phyloP scores from a whole-genome alignment of 2,329 filamentous ascomycete species.

The Neocucurbitaria cava region DNA sequence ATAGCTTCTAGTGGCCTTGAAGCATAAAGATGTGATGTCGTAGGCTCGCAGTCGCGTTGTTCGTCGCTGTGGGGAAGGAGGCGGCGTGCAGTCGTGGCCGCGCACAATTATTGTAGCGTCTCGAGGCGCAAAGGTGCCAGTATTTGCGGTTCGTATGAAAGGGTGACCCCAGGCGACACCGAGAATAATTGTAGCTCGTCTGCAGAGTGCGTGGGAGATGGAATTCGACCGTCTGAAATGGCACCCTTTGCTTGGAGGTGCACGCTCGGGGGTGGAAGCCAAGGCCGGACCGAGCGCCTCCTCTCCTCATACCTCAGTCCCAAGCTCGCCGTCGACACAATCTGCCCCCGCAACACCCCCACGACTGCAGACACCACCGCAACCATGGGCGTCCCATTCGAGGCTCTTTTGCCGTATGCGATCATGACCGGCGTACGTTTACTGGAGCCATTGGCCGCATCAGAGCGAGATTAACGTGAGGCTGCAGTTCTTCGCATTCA shows the following conservation, averaged over 20 bases:
- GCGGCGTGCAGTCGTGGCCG: conserved; percentile 24
- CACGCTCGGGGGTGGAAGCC: conserved; percentile 13
- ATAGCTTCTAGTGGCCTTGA: background rate
- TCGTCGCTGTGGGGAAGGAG: conserved; percentile 30
- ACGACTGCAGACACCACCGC: conserved; percentile 33
- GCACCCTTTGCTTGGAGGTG: conserved; percentile 30
- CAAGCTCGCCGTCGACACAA: conserved; percentile 14
- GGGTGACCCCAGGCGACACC: conserved; percentile 43
- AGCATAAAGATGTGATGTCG: conserved; percentile 18
- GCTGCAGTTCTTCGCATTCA: conserved; percentile 66
- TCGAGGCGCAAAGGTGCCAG: conserved; percentile 18
- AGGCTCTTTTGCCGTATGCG: conserved; percentile 69
- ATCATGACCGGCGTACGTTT: conserved; percentile 66
- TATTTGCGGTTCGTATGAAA: conserved; percentile 45
- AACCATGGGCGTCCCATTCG: conserved; percentile 71
- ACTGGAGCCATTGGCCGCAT: conserved; percentile 14
- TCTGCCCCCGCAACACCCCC: conserved; percentile 27
- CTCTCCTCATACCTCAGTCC: conserved; percentile 19
- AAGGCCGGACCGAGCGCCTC: background rate
- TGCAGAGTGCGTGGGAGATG: conserved; percentile 36
- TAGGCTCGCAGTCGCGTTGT: conserved; percentile 34
- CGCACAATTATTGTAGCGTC: conserved; percentile 33
- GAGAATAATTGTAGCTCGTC: conserved; percentile 31
- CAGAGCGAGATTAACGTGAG: conserved; percentile 23
- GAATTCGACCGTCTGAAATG: conserved; percentile 35